A percentile compares a stretch with the other conserved stretches of the same genome.
phyloP scores from a whole-genome alignment of 73 alveolate genomes.

The Blepharisma japonicum region DNA sequence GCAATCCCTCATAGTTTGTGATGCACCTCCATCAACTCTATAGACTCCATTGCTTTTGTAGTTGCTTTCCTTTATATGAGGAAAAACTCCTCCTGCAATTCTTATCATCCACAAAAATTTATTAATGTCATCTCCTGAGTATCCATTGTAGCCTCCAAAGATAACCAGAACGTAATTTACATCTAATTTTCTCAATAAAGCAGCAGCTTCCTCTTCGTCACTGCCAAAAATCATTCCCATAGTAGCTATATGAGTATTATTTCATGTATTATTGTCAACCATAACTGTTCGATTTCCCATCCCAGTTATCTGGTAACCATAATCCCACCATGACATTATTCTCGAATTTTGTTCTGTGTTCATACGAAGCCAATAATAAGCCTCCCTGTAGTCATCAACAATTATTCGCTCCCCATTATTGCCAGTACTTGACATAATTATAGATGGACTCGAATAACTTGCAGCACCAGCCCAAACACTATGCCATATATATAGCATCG shows the following conservation, averaged over 20 bases:
- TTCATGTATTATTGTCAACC: slow-evolving; percentile 91
- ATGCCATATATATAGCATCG: slow-evolving; percentile 72
- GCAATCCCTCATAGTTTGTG: slow-evolving; percentile 76
- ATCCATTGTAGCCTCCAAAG: slow-evolving; percentile 67
- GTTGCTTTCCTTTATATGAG: slow-evolving; percentile 79
- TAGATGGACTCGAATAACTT: slow-evolving; percentile 73
- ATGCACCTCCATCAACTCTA: slow-evolving; percentile 72
- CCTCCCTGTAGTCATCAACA: slow-evolving; percentile 92
- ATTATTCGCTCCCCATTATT: slow-evolving; percentile 52
- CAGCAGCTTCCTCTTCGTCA: slow-evolving; percentile 82
- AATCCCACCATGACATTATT: slow-evolving; percentile 95
- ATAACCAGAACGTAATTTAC: slow-evolving; percentile 80
- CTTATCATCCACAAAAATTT: slow-evolving; percentile 91
- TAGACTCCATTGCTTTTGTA: slow-evolving; percentile 64
- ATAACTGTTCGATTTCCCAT: slow-evolving; percentile 83
- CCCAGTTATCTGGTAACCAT: slow-evolving; percentile 89
- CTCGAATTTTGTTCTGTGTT: slow-evolving; percentile 81
- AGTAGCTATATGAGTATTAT: slow-evolving; percentile 89
- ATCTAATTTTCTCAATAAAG: slow-evolving; percentile 72
- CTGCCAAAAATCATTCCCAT: slow-evolving; percentile 88
- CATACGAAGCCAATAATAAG: slow-evolving; percentile 91
- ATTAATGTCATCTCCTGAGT: slow-evolving; percentile 89
- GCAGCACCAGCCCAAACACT: slow-evolving; percentile 88
- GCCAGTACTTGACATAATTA: slow-evolving; percentile 33
- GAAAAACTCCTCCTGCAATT: slow-evolving; percentile 87